Conservation (phyloP, 2,329 filamentous ascomycete species). For the Beauveria scarabaeidicola region DNA sequence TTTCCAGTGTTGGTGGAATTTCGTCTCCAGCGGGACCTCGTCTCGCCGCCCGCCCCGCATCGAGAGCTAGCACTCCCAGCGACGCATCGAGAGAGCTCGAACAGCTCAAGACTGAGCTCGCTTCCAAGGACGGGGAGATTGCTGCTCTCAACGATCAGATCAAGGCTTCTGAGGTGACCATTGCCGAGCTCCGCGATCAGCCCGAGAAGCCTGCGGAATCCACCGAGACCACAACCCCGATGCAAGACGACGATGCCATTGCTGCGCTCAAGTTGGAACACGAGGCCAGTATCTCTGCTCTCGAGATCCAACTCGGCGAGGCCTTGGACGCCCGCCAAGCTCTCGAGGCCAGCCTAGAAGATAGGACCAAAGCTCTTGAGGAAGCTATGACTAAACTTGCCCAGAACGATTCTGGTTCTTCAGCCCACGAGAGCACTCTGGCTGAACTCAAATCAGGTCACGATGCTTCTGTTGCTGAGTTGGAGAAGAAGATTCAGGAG, state of each 20-base stretch:
- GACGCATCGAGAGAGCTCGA: slow-evolving; percentile 47
- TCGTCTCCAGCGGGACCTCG: slow-evolving; percentile 24
- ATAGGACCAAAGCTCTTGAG: slow-evolving; percentile 32
- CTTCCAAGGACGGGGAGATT: slow-evolving; percentile 49
- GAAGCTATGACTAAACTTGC: slow-evolving; percentile 36
- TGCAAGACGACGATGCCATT: slow-evolving; percentile 29
- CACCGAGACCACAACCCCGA: slow-evolving; percentile 33
- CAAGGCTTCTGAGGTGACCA: slow-evolving; percentile 44
- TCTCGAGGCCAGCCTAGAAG: slow-evolving; percentile 38
- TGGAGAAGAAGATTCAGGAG: slow-evolving; percentile 49
- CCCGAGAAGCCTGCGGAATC: slow-evolving; percentile 31
- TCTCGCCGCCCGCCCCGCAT: slow-evolving; percentile 31
- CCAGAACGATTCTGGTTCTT: slow-evolving; percentile 28
- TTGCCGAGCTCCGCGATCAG: slow-evolving; percentile 45
- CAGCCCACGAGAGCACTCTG: slow-evolving; percentile 39
- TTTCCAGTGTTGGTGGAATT: slow-evolving; percentile 41
- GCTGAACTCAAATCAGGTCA: slow-evolving; percentile 43
- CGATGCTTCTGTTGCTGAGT: slow-evolving; percentile 35
- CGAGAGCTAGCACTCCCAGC: slow-evolving; percentile 30
- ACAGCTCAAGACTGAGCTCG: slow-evolving; percentile 51
- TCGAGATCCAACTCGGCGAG: slow-evolving; percentile 40
- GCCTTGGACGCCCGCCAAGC: slow-evolving; percentile 41
- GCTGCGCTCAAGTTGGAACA: slow-evolving; percentile 42
- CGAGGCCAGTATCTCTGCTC: slow-evolving; percentile 36
- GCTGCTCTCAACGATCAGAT: slow-evolving; percentile 49